Evolutionary conservation across 208 protist species (phyloP), one percentile per base, ranked within the genome.

Genomic region (Leishmania guyanensis): DNA sequence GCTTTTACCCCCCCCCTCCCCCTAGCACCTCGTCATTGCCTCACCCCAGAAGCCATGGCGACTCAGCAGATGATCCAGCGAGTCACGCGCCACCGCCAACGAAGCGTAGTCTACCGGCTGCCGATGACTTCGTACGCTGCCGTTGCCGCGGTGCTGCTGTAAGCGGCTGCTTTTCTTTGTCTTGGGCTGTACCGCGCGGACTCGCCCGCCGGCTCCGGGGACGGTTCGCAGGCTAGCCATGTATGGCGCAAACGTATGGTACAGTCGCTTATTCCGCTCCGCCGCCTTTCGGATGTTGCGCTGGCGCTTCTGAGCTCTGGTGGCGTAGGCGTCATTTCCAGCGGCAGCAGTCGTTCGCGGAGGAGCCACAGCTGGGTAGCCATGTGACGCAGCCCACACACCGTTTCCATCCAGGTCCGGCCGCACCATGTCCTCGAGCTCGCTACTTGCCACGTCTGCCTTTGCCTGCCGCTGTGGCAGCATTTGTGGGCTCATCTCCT

Each of bases 1-100:
- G 5, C 17, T 72, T n/a, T 43, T 64, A 26, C n/a, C 6, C 8
- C 29, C 29, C 29, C 17, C 17, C 46, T 16, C 8, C 43, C 43
- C 22, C 43, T 72, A 54, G 3, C n/a, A 80, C 22, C 80, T 50
- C n/a, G n/a, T 79, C 39, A 71, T 80, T 48, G 73, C 2, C 78
- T 89, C 86, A 3, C 86, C 86, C 86, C 86, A 89, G 80, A 89
- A 89, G 1, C 86, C 86, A 43, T 89, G 86, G 3, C 76, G 80
- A 22, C 74, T 33, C 16, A 89, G 82, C 43, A 89, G 33, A 50
- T 89, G 77, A 33, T 71, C 73, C n/a, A 84, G 75, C 17, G 78
- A 78, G 26, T 89, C 86, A 17, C 43, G 36, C n/a, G 70, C 46
- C 20, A 50, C 78, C 14, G 77, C 70, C 43, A 88, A 39, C 12